Percentiles rank a stretch among this genome's conserved stretches.
These are phyloP conservation scores for Canavalia gladiata DNA, from an alignment of 306 rosid species.

Conservation along the genomic window DNA sequence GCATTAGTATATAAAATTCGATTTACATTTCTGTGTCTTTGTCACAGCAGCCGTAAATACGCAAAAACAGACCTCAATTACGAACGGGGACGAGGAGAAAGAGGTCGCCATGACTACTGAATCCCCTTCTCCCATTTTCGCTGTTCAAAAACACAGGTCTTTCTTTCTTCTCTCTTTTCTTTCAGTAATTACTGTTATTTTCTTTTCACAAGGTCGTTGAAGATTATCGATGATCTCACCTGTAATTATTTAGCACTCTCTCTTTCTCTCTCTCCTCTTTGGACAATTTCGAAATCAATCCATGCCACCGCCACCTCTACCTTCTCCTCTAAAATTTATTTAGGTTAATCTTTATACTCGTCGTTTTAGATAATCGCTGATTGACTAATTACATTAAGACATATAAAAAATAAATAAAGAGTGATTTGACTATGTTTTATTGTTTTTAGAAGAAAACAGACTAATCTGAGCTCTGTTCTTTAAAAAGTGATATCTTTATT, in stretches of 20 bases:
- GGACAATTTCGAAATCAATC: background rate
- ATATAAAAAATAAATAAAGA: background rate
- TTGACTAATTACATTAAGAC: background rate
- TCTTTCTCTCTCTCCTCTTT: background rate
- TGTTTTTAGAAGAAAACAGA: background rate
- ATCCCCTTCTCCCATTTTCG: background rate
- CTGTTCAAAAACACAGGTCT: slow-evolving; percentile 28
- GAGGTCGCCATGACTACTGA: slow-evolving; percentile 19
- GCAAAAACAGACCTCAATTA: background rate
- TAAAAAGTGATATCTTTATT: background rate
- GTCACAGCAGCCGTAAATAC: background rate
- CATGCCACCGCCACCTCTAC: background rate
- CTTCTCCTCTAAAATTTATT: background rate
- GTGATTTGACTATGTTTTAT: background rate
- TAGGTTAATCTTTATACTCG: background rate
- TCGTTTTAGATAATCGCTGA: background rate
- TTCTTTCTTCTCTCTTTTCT: background rate
- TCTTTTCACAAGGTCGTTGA: background rate
- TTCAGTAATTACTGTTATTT: background rate
- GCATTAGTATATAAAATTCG: background rate
- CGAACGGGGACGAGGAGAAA: background rate
- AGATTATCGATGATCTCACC: background rate
- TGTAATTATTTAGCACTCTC: background rate
- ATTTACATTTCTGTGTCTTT: background rate
- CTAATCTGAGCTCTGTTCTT: background rate